phyloP scores from a whole-genome alignment of 352 stramenopile genomes.

The Thraustotheca clavata region DNA sequence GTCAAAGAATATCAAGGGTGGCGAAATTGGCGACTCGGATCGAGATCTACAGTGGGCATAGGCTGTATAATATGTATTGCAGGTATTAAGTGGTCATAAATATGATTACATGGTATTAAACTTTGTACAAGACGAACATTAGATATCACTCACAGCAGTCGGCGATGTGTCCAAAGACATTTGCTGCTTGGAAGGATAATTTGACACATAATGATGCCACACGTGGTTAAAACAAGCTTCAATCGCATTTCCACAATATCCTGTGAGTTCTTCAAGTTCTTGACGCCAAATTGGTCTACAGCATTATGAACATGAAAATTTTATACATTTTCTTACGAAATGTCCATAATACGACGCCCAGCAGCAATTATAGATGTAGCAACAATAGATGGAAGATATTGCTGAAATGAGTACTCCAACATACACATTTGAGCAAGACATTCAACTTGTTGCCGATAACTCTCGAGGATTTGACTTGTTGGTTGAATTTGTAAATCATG shows the following conservation, averaged over 20 bases:
- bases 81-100: conserved; percentile 21
- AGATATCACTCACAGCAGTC: conserved; percentile 44
- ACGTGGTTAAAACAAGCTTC: conserved; percentile 77
- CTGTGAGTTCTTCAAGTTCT: conserved; percentile 68
- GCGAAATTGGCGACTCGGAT: conserved; percentile 68
- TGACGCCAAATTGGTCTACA: conserved; percentile 68
- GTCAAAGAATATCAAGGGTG: conserved; percentile 49
- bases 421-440: conserved; percentile 82
- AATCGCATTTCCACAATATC: conserved; percentile 72
- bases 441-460: conserved; percentile 51
- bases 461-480: conserved; percentile 60
- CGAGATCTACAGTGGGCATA: conserved; percentile 52
- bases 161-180: conserved; percentile 75
- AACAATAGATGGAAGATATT: conserved; percentile 72
- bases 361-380: conserved; percentile 66
- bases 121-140: conserved; percentile 1
- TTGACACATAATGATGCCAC: conserved; percentile 72
- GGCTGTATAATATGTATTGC: background rate
- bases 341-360: conserved; percentile 64
- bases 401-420: conserved; percentile 76
- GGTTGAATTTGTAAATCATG: conserved; percentile 62
- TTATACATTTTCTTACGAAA: conserved; percentile 34
- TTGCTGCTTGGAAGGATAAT: too few relatives aligned
- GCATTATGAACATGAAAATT: background rate
- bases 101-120: background rate